phyloP scores from a whole-genome alignment of 208 protist genomes.

The Leishmania mexicana region DNA sequence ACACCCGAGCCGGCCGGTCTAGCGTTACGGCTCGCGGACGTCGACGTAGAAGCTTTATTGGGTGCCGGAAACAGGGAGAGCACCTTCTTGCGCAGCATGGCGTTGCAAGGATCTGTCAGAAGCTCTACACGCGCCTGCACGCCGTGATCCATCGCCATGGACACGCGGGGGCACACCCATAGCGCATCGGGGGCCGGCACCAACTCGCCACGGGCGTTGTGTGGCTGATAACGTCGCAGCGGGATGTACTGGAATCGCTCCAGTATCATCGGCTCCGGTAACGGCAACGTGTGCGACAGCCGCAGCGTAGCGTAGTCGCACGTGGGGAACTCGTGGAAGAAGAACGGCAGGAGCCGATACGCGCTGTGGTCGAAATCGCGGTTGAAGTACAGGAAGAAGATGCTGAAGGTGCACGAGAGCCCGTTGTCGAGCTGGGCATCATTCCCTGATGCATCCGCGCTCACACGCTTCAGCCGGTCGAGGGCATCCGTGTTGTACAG shows the following conservation, averaged over 20 bases:
- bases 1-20: slow-evolving; percentile 18
- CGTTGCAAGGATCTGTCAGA: slow-evolving; percentile 10
- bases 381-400: slow-evolving; percentile 90
- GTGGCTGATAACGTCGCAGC: slow-evolving; percentile 81
- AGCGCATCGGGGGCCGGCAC: slow-evolving; percentile 67
- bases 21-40: not conserved
- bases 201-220: slow-evolving; percentile 64
- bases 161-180: slow-evolving; percentile 74
- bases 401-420: slow-evolving; percentile 24
- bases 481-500: slow-evolving; percentile 80
- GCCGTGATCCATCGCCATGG: slow-evolving; percentile 14
- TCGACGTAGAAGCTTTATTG: not conserved
- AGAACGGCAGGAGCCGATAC: slow-evolving; percentile 60
- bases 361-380: slow-evolving; percentile 63
- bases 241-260: slow-evolving; percentile 75
- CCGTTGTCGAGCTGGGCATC: slow-evolving; percentile 17
- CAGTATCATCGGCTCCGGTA: slow-evolving; percentile 78
- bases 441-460: slow-evolving; percentile 16
- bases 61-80: slow-evolving; percentile 11
- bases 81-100: slow-evolving; percentile 21
- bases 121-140: slow-evolving; percentile 28
- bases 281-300: slow-evolving; percentile 65
- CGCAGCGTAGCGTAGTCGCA: slow-evolving; percentile 74
- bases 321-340: slow-evolving; percentile 81
- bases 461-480: slow-evolving; percentile 53